Evolutionary conservation across 2,329 filamentous ascomycete species (phyloP), one percentile per base, ranked within the genome.

Genomic region (Boeremia lycopersici): DNA sequence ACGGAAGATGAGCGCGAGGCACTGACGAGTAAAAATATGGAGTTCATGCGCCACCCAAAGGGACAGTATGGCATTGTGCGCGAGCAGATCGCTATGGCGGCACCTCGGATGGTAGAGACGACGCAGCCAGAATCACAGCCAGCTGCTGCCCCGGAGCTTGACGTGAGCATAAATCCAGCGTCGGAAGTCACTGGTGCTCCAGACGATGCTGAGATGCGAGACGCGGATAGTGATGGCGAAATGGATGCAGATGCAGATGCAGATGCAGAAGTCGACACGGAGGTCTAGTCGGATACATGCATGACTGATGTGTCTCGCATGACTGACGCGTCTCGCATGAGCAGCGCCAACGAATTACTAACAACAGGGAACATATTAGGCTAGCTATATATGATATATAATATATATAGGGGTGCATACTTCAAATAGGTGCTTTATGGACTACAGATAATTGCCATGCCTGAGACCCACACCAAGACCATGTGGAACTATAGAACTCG

Each of bases 201-300:
- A 6, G 41, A 19, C 8, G 58, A 64, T 19, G 40, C 58, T 9
- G 54, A 56, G 13, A 64, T 63, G 61, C 33, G 26, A 9, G 61
- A 63, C 48, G 48, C 42, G 10, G 40, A 57, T 15, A 48, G 59
- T 17, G 60, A 51, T 17, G 55, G 60, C 13, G 41, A 61, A 12
- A 8, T 31, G n/a, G 64, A 70, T 41, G 62, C 19, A 23, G 60
- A 51, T 17, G 55, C 59, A 12, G 41, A 61, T 12, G 7, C 26
- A 11, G 64, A 69, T 41, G 62, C 64, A 2, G 64, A 69, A 38
- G 63, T 65, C 4, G 67, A 71, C 26, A 44, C 59, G 33, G 64
- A 68, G 13, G 60, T 28, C 19, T 34, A 39, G 48, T 11, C 6
- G 8, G 10, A 19, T n/a, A 15, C 30, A 23, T n/a, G n/a, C n/a